These are phyloP conservation scores for Hanseniaspora valbyensis DNA, from an alignment of 805 yeast genomes.

Conservation along the genomic window DNA sequence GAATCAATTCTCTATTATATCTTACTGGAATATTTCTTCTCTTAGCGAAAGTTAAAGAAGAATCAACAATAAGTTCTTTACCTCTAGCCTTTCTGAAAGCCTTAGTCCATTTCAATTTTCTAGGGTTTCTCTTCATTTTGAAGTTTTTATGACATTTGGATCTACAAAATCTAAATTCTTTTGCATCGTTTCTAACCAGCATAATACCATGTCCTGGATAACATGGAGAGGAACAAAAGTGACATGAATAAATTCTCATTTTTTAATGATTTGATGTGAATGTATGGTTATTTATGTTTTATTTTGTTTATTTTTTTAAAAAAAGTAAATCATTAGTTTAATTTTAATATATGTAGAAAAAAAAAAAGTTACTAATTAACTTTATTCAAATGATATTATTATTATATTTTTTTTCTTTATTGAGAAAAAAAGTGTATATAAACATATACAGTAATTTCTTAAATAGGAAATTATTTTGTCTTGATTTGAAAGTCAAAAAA, in stretches of 20 bases:
- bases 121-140: slow-evolving; percentile 96
- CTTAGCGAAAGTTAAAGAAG: slow-evolving; percentile 90
- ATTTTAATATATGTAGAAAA: no score
- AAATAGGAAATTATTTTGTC: background rate
- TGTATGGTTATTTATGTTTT: background rate
- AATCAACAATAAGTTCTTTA: slow-evolving; percentile 93
- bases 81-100: slow-evolving; percentile 99
- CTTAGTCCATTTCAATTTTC: slow-evolving; percentile 96
- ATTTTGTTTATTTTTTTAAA: background rate
- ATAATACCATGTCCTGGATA: slow-evolving; percentile 91
- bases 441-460: no score
- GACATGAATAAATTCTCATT: slow-evolving; percentile 86
- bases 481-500: no score
- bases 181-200: slow-evolving; percentile 97
- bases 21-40: slow-evolving; percentile 97
- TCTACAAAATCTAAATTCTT: slow-evolving; percentile 93
- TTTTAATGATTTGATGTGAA: slow-evolving; percentile 4
- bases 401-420: background rate
- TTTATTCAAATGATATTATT: no score
- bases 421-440: no score
- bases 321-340: no score
- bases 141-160: slow-evolving; percentile 96
- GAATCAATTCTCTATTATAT: slow-evolving; percentile 91
- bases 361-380: no score
- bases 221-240: slow-evolving; percentile 94